A percentile compares a stretch with the other conserved stretches of the same genome.
These are phyloP conservation scores for Yamadazyma atlantica DNA, from an alignment of 1,139 yeast species.

Conservation along the genomic window DNA sequence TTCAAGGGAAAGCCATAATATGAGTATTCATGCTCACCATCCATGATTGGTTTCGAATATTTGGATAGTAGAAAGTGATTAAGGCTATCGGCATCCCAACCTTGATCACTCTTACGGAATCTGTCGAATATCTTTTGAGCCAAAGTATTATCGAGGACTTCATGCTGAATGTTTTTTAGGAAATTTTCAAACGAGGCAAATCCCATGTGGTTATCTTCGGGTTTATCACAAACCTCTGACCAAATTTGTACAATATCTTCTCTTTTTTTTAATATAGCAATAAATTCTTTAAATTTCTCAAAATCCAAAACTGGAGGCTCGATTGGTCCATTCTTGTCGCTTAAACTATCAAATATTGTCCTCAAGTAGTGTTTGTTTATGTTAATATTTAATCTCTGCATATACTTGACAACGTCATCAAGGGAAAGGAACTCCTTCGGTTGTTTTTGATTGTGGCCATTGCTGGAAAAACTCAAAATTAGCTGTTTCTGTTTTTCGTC, in stretches of 20 bases:
- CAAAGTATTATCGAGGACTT: constrained; percentile 28
- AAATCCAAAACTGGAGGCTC: constrained; percentile 48
- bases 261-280: constrained; percentile 44
- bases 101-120: constrained; percentile 32
- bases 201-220: constrained; percentile 34
- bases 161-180: constrained; percentile 51
- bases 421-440: constrained; percentile 49
- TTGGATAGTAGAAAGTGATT: constrained; percentile 53
- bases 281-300: constrained; percentile 71
- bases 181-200: constrained; percentile 47
- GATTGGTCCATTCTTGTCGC: constrained; percentile 18
- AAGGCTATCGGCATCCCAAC: constrained; percentile 51
- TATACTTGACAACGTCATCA: constrained; percentile 64
- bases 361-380: constrained; percentile 32
- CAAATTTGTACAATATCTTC: constrained; percentile 33
- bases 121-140: constrained; percentile 42
- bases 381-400: constrained; percentile 69
- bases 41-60: constrained; percentile 33
- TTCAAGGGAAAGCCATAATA: constrained; percentile 71
- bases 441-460: constrained; percentile 17
- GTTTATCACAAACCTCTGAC: constrained; percentile 13
- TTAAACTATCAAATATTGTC: constrained; percentile 49
- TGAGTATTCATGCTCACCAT: constrained; percentile 17
- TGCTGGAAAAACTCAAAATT: constrained; percentile 20
- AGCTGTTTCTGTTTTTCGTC: constrained; percentile 26